These are phyloP conservation scores for Boletellus ananiceps DNA, from an alignment of 768 basidiomycete species.

Conservation along the genomic window DNA sequence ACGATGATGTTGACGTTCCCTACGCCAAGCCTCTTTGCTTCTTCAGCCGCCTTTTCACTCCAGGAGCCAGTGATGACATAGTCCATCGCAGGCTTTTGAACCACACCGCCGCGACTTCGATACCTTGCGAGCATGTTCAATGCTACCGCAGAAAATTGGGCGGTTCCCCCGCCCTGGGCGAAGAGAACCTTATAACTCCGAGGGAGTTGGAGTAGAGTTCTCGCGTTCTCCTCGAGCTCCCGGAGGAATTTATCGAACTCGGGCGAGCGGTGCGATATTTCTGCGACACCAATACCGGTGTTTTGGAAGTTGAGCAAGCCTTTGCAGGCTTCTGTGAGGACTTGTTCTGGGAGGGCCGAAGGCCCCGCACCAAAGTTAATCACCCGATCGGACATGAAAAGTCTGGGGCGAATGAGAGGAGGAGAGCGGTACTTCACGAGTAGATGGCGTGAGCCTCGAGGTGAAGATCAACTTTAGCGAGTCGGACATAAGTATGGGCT, in stretches of 20 bases:
- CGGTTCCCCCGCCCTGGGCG: constrained; percentile 90
- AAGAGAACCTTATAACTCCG: constrained; percentile 83
- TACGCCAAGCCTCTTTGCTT: constrained; percentile 67
- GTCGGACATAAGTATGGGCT: neutral
- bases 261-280: constrained; percentile 92
- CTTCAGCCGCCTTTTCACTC: constrained; percentile 82
- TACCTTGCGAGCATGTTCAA: constrained; percentile 88
- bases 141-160: constrained; percentile 88
- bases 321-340: constrained; percentile 75
- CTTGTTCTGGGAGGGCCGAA: constrained; percentile 82
- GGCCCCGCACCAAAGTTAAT: constrained; percentile 96
- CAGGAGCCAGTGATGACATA: constrained; percentile 93
- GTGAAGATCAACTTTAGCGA: neutral
- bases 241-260: constrained; percentile 74
- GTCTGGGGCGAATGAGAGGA: neutral
- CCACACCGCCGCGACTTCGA: constrained; percentile 58
- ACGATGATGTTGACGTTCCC: constrained; percentile 63
- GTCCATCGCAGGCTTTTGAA: constrained; percentile 64
- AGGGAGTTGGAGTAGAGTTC: constrained; percentile 77
- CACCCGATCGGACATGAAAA: constrained; percentile 39
- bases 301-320: constrained; percentile 87
- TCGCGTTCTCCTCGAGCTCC: constrained; percentile 59
- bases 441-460: neutral
- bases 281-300: constrained; percentile 93
- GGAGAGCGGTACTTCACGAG: neutral